Evolutionary conservation across 768 basidiomycete species (phyloP), one percentile per base, ranked within the genome.

Genomic region (Dioszegia aurantiaca): DNA sequence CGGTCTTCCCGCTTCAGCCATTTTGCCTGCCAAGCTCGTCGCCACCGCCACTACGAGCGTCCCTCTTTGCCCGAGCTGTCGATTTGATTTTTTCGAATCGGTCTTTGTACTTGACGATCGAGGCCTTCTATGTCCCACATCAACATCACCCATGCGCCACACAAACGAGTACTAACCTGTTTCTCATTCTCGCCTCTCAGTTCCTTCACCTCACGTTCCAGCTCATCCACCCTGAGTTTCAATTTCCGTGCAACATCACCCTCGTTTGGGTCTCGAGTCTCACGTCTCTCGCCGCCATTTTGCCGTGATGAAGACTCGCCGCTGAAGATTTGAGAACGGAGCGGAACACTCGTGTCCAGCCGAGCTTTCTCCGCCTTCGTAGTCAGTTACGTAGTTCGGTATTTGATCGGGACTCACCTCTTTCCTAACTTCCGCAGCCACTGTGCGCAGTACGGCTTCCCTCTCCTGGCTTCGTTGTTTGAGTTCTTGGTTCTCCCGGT

Each of bases 161-260:
- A 26, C 2, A 21, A 52, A 11, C 17, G 30, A 10, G 14, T n/a
- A 62, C 73, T 64, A 41, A 75, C 73, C 61, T 73, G 58, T 21
- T 69, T 68, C 44, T 68, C 70, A 59, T 74, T 76, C 41, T 76
- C 75, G 21, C 12, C 43, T 40, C 63, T 64, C 14, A 73, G 36
- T 0, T n/a, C 17, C n/a, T 49, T 48, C 30, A 73, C 53, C 56
- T 74, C 66, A 2, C 68, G 63, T 48, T 76, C 73, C 23, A 76
- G 48, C 27, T 68, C 69, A n/a, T 54, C 41, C 6, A 73, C 58
- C 40, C 67, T 56, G 41, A 45, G 55, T 23, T 17, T 39, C 14
- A 53, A 14, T 14, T 16, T 53, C 21, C 2, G 37, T 4, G 30
- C 51, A 16, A n/a, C 46, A 30, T 11, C 46, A 47, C 10, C 16